Conservation (phyloP, 1,139 yeast genomes). For the Scheffersomyces cryptocercus region DNA sequence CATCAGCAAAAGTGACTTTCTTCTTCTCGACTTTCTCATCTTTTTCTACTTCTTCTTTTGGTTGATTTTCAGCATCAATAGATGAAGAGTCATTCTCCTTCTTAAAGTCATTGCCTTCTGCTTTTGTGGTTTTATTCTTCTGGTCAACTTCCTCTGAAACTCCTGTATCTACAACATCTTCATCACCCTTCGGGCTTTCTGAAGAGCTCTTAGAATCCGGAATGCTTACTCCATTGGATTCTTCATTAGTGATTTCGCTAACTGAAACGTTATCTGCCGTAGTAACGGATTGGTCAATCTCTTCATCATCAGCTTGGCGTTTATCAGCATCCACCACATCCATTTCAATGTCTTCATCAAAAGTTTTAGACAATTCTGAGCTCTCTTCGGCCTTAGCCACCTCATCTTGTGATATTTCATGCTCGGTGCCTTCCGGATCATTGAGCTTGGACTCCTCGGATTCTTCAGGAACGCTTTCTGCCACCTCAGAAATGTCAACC, state of each 20-base stretch:
- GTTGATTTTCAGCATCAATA: slow-evolving; percentile 1
- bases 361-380: not conserved
- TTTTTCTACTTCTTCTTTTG: not conserved
- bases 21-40: slow-evolving; percentile 6
- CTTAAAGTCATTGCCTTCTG: not conserved
- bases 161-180: not conserved
- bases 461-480: not conserved
- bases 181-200: not conserved
- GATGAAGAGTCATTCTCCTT: slow-evolving; percentile 1
- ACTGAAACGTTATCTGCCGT: not conserved
- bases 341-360: not conserved
- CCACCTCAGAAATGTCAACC: not conserved
- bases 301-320: too few species aligned
- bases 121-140: not conserved
- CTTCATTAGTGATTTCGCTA: not conserved
- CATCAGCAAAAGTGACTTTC: slow-evolving; percentile 35
- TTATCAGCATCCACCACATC: slow-evolving; percentile 4
- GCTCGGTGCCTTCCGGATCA: not conserved
- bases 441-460: not conserved
- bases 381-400: slow-evolving; percentile 1
- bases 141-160: not conserved
- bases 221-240: not conserved
- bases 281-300: too few species aligned
- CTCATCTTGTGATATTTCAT: not conserved
- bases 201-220: not conserved